Percentiles rank a stretch among this genome's conserved stretches.
These are phyloP conservation scores for Saccharomyces hybrid DNA, from an alignment of 1,139 yeast species.

Conservation along the genomic window DNA sequence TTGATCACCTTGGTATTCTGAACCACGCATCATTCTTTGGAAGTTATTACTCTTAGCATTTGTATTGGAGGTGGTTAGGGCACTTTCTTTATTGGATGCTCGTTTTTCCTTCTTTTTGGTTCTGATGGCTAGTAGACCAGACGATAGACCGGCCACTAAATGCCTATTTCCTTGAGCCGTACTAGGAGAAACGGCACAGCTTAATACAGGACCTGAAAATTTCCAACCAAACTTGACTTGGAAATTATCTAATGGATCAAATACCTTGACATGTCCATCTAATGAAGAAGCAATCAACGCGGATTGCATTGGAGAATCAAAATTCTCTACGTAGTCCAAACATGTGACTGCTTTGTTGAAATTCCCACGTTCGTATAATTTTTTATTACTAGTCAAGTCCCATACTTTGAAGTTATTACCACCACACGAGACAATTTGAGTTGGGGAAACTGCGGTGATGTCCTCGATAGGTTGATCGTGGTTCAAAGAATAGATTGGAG, in stretches of 20 bases:
- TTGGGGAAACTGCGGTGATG: conserved; percentile 70
- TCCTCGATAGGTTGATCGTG: conserved; percentile 84
- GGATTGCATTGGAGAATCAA: conserved; percentile 48
- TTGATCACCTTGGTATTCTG: conserved; percentile 83
- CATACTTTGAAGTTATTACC: conserved; percentile 84
- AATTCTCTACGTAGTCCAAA: conserved; percentile 43
- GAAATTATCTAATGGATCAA: conserved; percentile 75
- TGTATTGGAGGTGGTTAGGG: conserved; percentile 20
- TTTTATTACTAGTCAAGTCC: conserved; percentile 73
- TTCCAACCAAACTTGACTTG: conserved; percentile 96
- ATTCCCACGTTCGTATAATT: conserved; percentile 38
- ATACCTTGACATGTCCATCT: conserved; percentile 94
- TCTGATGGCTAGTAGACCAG: conserved; percentile 81
- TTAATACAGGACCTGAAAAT: conserved; percentile 84
- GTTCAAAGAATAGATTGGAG: conserved; percentile 39
- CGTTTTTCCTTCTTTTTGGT: conserved; percentile 66
- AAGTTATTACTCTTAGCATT: conserved; percentile 37
- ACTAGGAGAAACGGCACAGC: conserved; percentile 85
- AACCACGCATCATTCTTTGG: conserved; percentile 80
- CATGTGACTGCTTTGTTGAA: conserved; percentile 92
- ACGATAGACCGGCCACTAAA: conserved; percentile 86
- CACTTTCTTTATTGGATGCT: conserved; percentile 37
- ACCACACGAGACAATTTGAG: conserved; percentile 76
- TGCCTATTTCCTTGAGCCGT: conserved; percentile 49
- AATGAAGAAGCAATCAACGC: conserved; percentile 87